Percentiles rank a stretch among this genome's conserved stretches.
These are phyloP conservation scores for Pythium guiyangense DNA, from an alignment of 352 stramenopile species.

Conservation along the genomic window DNA sequence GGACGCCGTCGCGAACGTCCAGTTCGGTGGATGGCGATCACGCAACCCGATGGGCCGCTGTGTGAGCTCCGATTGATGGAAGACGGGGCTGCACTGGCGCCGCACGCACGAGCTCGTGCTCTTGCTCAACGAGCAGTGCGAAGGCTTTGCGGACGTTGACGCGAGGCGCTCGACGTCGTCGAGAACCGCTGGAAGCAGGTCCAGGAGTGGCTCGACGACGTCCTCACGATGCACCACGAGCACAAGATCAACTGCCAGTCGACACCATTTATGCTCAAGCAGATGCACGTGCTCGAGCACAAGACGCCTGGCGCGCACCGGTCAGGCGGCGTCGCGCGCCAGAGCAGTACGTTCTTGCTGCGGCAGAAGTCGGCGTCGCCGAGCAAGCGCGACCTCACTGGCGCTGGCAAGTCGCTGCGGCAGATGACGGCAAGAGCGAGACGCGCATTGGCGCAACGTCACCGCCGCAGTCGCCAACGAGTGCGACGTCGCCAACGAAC, in stretches of 20 bases:
- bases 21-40: slow-evolving; percentile 80
- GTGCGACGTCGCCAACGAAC: not conserved
- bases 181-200: slow-evolving; percentile 55
- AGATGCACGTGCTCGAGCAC: slow-evolving; percentile 46
- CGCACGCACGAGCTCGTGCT: slow-evolving; percentile 65
- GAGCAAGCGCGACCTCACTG: slow-evolving; percentile 4
- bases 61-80: slow-evolving; percentile 61
- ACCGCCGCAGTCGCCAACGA: not conserved
- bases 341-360: not conserved
- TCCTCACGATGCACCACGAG: slow-evolving; percentile 51
- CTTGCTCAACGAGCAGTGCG: slow-evolving; percentile 66
- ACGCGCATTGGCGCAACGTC: not conserved
- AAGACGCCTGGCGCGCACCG: not conserved
- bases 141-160: slow-evolving; percentile 60
- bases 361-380: slow-evolving; percentile 1
- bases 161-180: slow-evolving; percentile 41
- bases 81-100: slow-evolving; percentile 64
- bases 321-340: not conserved
- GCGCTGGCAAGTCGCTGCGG: not conserved
- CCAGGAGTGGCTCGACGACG: slow-evolving; percentile 58
- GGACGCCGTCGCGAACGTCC: slow-evolving; percentile 55
- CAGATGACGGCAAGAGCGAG: not conserved
- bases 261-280: slow-evolving; percentile 65
- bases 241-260: slow-evolving; percentile 65
- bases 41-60: slow-evolving; percentile 44